These are phyloP conservation scores for Harrya chromipes DNA, from an alignment of 768 basidiomycete species.

Conservation along the genomic window DNA sequence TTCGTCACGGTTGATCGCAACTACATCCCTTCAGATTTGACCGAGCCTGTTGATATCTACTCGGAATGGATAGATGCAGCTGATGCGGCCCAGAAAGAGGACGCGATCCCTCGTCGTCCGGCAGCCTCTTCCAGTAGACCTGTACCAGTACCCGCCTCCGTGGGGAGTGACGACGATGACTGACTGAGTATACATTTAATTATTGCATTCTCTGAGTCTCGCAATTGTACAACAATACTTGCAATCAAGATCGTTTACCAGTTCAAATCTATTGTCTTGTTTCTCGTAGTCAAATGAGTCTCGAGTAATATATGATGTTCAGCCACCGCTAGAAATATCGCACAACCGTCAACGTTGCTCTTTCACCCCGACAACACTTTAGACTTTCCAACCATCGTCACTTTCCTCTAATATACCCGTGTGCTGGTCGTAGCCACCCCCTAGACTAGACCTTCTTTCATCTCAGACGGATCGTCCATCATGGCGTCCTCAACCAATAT, in stretches of 20 bases:
- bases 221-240: constrained; percentile 22
- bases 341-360: constrained; percentile 8
- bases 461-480: constrained; percentile 36
- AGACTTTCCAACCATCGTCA: constrained; percentile 7
- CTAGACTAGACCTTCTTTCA: constrained; percentile 12
- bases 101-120: constrained; percentile 49
- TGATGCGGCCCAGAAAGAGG: constrained; percentile 73
- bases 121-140: constrained; percentile 49
- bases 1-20: constrained; percentile 11
- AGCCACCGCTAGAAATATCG: constrained; percentile 30
- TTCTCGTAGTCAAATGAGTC: neutral
- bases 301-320: constrained; percentile 6
- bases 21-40: constrained; percentile 57
- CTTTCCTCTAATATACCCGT: constrained; percentile 15
- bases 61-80: constrained; percentile 92
- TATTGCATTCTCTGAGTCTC: too few relatives aligned
- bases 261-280: neutral
- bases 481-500: constrained; percentile 83
- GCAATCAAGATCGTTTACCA: constrained; percentile 4
- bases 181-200: constrained; percentile 2
- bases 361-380: constrained; percentile 19
- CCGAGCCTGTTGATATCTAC: constrained; percentile 86
- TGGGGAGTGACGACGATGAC: constrained; percentile 48
- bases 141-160: constrained; percentile 32
- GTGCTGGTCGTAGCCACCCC: constrained; percentile 10